Conservation (phyloP, 768 basidiomycete genomes). For the Hemileccinum rubropunctum region DNA sequence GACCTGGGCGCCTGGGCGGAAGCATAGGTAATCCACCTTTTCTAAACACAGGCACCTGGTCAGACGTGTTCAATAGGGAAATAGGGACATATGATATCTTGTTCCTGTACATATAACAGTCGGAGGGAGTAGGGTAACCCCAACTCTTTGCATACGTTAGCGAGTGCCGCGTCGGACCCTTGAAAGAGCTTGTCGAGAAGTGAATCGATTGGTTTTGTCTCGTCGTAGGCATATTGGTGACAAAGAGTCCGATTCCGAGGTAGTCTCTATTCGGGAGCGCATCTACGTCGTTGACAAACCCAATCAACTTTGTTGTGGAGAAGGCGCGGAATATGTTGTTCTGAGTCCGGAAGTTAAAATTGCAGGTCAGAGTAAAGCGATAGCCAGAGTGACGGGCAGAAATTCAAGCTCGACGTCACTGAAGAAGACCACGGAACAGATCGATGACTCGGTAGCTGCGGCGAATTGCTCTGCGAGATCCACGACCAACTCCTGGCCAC, state of each 20-base stretch:
- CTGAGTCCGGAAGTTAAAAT: conserved; percentile 21
- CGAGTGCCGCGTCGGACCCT: conserved; percentile 1
- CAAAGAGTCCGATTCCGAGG: conserved; percentile 34
- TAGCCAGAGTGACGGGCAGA: conserved; percentile 37
- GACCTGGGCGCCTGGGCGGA: too few relatives aligned
- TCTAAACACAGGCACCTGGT: too few relatives aligned
- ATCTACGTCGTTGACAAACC: conserved; percentile 22
- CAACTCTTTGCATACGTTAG: conserved; percentile 3
- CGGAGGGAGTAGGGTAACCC: background rate
- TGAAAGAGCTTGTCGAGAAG: conserved; percentile 2
- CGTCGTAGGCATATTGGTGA: conserved; percentile 27
- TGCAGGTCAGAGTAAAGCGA: conserved; percentile 44
- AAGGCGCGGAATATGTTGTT: background rate
- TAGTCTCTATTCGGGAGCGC: conserved; percentile 34
- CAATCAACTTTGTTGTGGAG: background rate
- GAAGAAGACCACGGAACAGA: conserved; percentile 41
- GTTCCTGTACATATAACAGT: too few relatives aligned
- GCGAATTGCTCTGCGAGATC: conserved; percentile 32
- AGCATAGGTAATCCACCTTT: too few relatives aligned
- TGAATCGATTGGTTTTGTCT: background rate
- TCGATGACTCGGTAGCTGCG: background rate
- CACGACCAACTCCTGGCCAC: conserved; percentile 34
- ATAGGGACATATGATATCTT: too few relatives aligned
- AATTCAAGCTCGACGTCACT: conserved; percentile 47
- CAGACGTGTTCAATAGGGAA: too few relatives aligned